A percentile compares a stretch with the other conserved stretches of the same genome.
Evolutionary conservation across 2,329 filamentous ascomycete species (phyloP).

Genomic region (Fusarium ramigenum): DNA sequence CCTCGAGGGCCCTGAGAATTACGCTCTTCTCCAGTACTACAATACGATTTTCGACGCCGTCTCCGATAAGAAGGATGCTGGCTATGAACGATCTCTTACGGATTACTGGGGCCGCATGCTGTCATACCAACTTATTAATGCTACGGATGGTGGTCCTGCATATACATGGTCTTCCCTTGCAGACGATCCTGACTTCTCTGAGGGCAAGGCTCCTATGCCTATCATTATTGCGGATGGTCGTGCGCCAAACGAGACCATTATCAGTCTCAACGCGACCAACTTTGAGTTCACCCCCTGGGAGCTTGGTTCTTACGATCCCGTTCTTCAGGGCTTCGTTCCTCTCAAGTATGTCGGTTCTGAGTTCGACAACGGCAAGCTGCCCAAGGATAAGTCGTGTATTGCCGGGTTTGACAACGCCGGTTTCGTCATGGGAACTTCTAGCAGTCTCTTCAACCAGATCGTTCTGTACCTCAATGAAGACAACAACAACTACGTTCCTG

Average conservation of each 20-base stretch:
- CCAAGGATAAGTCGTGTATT: constrained; percentile 57
- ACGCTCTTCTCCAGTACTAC: constrained; percentile 53
- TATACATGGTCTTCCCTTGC: constrained; percentile 82
- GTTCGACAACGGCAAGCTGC: constrained; percentile 60
- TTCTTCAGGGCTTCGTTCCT: constrained; percentile 67
- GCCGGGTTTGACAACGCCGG: constrained; percentile 81
- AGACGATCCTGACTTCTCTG: constrained; percentile 54
- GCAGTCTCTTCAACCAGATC: constrained; percentile 78
- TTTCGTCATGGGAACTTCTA: constrained; percentile 84
- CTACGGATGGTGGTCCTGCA: constrained; percentile 74
- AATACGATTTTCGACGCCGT: constrained; percentile 49
- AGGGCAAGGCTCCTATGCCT: constrained; percentile 57
- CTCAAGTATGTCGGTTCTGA: constrained; percentile 69
- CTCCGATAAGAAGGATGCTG: constrained; percentile 51
- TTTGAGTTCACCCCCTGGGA: constrained; percentile 75
- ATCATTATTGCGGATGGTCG: constrained; percentile 61
- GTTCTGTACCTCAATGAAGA: constrained; percentile 72
- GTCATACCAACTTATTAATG: constrained; percentile 87
- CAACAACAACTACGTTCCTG: constrained; percentile 58
- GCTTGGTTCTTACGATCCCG: constrained; percentile 70
- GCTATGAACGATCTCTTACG: constrained; percentile 72
- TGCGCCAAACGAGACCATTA: constrained; percentile 53
- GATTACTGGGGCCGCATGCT: constrained; percentile 91
- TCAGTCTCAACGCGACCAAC: constrained; percentile 66
- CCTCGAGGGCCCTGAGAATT: constrained; percentile 51